These are phyloP conservation scores for Teunomyces pallodes DNA, from an alignment of 805 yeast genomes.

Conservation along the genomic window DNA sequence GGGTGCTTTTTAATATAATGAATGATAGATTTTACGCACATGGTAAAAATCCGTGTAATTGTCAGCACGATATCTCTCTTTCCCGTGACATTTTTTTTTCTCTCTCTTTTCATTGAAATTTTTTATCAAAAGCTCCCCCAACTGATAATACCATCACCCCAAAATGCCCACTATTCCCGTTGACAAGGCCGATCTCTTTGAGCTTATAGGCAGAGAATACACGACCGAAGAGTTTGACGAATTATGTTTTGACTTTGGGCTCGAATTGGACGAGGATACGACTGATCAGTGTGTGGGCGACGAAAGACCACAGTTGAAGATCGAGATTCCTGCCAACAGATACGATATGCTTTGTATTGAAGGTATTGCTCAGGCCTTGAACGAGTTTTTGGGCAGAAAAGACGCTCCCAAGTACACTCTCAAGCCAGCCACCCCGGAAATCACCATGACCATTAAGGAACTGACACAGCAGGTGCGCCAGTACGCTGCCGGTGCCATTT, in stretches of 20 bases:
- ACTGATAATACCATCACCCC: background rate
- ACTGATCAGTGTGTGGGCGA: constrained; percentile 69
- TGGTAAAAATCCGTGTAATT: constrained; percentile 3
- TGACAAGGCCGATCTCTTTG: constrained; percentile 88
- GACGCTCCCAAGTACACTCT: constrained; percentile 66
- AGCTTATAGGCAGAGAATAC: constrained; percentile 57
- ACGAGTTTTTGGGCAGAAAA: constrained; percentile 76
- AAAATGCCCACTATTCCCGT: constrained; percentile 95
- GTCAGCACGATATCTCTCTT: background rate
- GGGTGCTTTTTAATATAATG: background rate
- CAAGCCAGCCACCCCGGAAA: constrained; percentile 57
- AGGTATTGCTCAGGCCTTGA: constrained; percentile 94
- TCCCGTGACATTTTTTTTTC: background rate
- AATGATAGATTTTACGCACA: background rate
- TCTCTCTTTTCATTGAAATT: background rate
- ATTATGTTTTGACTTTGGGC: constrained; percentile 95
- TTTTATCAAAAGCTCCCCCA: constrained; percentile 5
- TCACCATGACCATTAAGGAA: constrained; percentile 67
- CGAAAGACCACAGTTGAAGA: constrained; percentile 94
- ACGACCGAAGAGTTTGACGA: constrained; percentile 94
- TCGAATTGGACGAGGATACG: constrained; percentile 97
- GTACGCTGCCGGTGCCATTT: constrained; percentile 91
- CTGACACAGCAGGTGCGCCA: constrained; percentile 80
- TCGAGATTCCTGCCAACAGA: constrained; percentile 97
- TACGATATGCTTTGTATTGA: constrained; percentile 97